phyloP scores from a whole-genome alignment of 176 grass and related monocot species.

The Dactylis glomerata region DNA sequence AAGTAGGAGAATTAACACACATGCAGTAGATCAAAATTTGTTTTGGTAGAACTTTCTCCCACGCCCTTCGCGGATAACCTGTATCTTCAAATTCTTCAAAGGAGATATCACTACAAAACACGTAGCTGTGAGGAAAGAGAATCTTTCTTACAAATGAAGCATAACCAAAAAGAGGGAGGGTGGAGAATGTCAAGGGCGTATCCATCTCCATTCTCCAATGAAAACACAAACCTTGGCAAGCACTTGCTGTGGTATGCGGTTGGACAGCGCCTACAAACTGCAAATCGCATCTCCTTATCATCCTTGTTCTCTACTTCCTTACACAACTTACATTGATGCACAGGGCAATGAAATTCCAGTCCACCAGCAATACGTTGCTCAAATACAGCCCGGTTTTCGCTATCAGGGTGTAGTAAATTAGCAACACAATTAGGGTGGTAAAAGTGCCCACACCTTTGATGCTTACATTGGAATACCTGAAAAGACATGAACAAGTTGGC shows the following conservation, averaged over 20 bases:
- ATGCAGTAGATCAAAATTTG: slow-evolving; percentile 75
- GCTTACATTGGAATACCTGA: slow-evolving; percentile 73
- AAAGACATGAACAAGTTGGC: background rate
- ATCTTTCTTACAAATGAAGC: background rate
- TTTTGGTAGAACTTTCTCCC: slow-evolving; percentile 54
- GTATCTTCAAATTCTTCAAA: slow-evolving; percentile 19
- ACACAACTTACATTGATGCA: slow-evolving; percentile 63
- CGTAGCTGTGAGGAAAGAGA: background rate
- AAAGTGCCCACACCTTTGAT: slow-evolving; percentile 59
- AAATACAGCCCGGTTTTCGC: background rate
- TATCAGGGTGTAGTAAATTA: slow-evolving; percentile 35
- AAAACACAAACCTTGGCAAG: slow-evolving; percentile 61
- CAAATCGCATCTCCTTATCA: slow-evolving; percentile 52
- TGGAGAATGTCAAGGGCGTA: no score
- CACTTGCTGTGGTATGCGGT: slow-evolving; percentile 68
- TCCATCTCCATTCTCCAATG: background rate
- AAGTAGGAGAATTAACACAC: slow-evolving; percentile 40
- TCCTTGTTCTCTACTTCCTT: slow-evolving; percentile 39
- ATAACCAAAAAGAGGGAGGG: background rate
- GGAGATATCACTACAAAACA: slow-evolving; percentile 42
- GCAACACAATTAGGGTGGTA: slow-evolving; percentile 78
- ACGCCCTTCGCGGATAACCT: slow-evolving; percentile 50
- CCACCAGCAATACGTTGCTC: slow-evolving; percentile 45
- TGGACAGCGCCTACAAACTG: slow-evolving; percentile 81
- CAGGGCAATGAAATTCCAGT: slow-evolving; percentile 52